Evolutionary conservation across 192 early-diverging fungal genomes (phyloP).

Genomic region (Pilaira anomala): DNA sequence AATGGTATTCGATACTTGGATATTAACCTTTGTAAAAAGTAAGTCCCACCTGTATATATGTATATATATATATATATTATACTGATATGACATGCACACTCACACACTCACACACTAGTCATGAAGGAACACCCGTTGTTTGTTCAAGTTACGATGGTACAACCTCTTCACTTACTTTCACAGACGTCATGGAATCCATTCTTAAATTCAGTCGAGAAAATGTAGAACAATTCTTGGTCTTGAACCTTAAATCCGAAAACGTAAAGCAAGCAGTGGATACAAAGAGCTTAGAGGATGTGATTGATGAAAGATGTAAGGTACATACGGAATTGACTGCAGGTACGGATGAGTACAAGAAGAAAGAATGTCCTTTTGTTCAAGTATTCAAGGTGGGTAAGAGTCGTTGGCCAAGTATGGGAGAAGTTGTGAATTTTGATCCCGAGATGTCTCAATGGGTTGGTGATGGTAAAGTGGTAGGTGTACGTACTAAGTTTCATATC

Average conservation of each 20-base stretch:
- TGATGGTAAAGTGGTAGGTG: constrained; percentile 32
- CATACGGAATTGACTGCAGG: constrained; percentile 22
- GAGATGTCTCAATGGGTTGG: constrained; percentile 35
- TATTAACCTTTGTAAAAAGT: background rate
- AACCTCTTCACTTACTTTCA: background rate
- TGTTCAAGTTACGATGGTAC: background rate
- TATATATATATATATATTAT: too few species aligned
- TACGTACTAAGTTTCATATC: constrained; percentile 21
- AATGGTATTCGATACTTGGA: constrained; percentile 2
- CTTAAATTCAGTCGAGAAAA: constrained; percentile 11
- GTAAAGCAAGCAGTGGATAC: background rate
- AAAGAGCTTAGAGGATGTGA: constrained; percentile 12
- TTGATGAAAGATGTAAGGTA: constrained; percentile 22
- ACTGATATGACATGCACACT: too few species aligned
- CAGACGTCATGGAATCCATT: constrained; percentile 8
- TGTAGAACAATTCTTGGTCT: constrained; percentile 16
- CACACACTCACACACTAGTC: too few species aligned
- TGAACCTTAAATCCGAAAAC: constrained; percentile 2
- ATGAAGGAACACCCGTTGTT: background rate
- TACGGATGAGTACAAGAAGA: constrained; percentile 11
- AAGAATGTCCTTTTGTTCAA: constrained; percentile 32
- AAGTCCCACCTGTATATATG: background rate
- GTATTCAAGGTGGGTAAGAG: background rate
- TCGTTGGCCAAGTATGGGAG: constrained; percentile 24
- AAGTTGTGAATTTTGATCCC: constrained; percentile 32